These are phyloP conservation scores for Eutrema salsugineum DNA, from an alignment of 441 rosid genomes.

Conservation along the genomic window DNA sequence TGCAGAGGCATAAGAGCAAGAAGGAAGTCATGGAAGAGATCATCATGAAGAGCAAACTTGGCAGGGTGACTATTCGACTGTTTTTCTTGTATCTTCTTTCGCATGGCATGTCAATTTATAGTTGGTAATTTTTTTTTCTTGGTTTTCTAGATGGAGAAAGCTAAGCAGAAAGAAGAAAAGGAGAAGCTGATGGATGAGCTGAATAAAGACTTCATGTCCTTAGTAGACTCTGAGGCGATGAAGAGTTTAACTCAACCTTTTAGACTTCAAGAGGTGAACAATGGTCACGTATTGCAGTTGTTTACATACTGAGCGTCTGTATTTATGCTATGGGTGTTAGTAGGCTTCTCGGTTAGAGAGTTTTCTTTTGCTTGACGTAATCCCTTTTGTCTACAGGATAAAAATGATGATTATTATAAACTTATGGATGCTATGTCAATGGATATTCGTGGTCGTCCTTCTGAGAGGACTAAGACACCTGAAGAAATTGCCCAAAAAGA, in stretches of 20 bases:
- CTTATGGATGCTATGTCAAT: slow-evolving; percentile 53
- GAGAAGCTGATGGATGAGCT: slow-evolving; percentile 71
- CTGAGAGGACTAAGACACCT: slow-evolving; percentile 83
- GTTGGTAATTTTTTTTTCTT: background rate
- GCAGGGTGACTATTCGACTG: slow-evolving; percentile 54
- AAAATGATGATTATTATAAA: slow-evolving; percentile 56
- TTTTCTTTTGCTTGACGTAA: slow-evolving; percentile 3
- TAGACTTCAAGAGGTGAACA: background rate
- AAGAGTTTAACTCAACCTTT: slow-evolving; percentile 58
- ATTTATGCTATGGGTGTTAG: background rate
- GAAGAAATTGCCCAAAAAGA: slow-evolving; percentile 94
- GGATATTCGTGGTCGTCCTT: slow-evolving; percentile 77
- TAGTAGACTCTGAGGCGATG: slow-evolving; percentile 59
- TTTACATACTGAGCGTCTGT: background rate
- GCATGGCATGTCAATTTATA: background rate
- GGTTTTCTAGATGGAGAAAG: slow-evolving; percentile 70
- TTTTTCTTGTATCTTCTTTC: slow-evolving; percentile 10
- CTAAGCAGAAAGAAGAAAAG: slow-evolving; percentile 81
- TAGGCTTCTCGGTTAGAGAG: background rate
- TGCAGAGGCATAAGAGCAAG: slow-evolving; percentile 81
- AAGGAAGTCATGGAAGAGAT: slow-evolving; percentile 91
- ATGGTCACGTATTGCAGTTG: background rate
- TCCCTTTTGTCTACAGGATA: slow-evolving; percentile 32
- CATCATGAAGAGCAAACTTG: slow-evolving; percentile 91
- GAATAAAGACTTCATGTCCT: slow-evolving; percentile 65